Percentiles rank a stretch among this genome's conserved stretches.
Conservation (phyloP, 2,329 filamentous ascomycete species). For the Fusarium vanettenii region DNA sequence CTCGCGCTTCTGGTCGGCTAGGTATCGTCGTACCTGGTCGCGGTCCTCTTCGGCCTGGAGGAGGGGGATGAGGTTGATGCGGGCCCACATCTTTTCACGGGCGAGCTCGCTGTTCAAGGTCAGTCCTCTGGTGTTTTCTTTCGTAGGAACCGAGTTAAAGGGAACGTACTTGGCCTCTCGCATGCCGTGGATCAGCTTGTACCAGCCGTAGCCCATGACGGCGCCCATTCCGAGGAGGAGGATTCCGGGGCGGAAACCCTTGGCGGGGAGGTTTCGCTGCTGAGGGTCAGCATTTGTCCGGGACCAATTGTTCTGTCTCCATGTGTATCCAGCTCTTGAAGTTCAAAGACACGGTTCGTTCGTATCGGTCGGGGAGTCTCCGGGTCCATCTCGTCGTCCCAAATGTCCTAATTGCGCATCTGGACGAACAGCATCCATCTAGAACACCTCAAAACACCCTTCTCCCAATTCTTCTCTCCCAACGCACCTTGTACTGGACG, state of each 20-base stretch:
- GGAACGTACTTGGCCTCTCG: constrained; percentile 87
- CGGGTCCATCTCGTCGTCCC: neutral
- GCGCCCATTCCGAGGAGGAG: constrained; percentile 81
- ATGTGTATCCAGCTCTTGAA: neutral
- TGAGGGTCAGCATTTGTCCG: constrained; percentile 17
- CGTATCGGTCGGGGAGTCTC: neutral
- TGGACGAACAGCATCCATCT: neutral
- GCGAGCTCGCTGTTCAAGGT: constrained; percentile 78
- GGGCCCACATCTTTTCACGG: constrained; percentile 98
- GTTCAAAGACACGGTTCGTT: neutral
- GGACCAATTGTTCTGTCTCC: neutral
- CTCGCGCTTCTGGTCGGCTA: constrained; percentile 89
- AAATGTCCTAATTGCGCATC: neutral
- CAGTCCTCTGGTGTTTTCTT: constrained; percentile 2
- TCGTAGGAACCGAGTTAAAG: neutral
- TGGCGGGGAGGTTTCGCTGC: constrained; percentile 90
- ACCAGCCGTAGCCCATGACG: constrained; percentile 92
- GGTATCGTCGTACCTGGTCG: constrained; percentile 88
- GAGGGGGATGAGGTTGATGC: constrained; percentile 92
- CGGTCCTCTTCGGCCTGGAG: constrained; percentile 97
- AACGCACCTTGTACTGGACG: constrained; percentile 92
- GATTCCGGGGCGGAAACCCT: constrained; percentile 86
- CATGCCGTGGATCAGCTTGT: constrained; percentile 83
- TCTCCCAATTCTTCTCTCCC: neutral
- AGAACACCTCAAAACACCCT: neutral